Percentiles rank a stretch among this genome's conserved stretches.
Evolutionary conservation across 2,329 filamentous ascomycete species (phyloP).

Genomic region (Fusarium sp.): DNA sequence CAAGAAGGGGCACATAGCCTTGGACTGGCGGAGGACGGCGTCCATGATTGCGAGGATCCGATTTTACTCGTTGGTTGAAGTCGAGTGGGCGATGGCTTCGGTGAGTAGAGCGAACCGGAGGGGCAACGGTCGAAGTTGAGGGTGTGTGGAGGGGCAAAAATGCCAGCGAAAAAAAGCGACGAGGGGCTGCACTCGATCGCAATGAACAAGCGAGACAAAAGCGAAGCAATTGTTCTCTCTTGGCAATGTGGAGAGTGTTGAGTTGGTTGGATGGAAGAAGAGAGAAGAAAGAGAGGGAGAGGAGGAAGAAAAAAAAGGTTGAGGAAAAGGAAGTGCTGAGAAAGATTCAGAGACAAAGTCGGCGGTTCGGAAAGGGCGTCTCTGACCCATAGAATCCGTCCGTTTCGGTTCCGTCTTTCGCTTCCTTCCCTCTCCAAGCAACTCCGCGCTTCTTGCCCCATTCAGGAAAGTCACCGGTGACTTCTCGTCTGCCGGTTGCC

Average conservation of each 20-base stretch:
- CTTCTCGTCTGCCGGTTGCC: conserved; percentile 15
- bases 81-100: conserved; percentile 18
- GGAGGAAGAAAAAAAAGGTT: conserved; percentile 27
- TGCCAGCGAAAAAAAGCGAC: conserved; percentile 26
- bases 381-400: conserved; percentile 40
- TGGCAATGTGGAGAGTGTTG: neutral
- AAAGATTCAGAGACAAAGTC: conserved; percentile 21
- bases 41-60: conserved; percentile 74
- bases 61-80: conserved; percentile 1
- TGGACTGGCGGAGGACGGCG: conserved; percentile 92
- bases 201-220: conserved; percentile 28
- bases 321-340: conserved; percentile 22
- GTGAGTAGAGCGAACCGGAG: conserved; percentile 22
- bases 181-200: conserved; percentile 27
- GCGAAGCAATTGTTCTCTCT: conserved; percentile 30
- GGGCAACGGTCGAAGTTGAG: conserved; percentile 26
- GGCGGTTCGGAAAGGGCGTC: conserved; percentile 41
- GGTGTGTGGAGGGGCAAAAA: conserved; percentile 30
- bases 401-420: conserved; percentile 38
- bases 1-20: conserved; percentile 96
- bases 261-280: conserved; percentile 2
- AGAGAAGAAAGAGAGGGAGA: conserved; percentile 1
- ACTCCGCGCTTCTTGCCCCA: conserved; percentile 31
- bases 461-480: conserved; percentile 30
- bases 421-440: conserved; percentile 7